Conservation (phyloP, 1,284 basidiomycete species). For the Thecaphora thlaspeos region DNA sequence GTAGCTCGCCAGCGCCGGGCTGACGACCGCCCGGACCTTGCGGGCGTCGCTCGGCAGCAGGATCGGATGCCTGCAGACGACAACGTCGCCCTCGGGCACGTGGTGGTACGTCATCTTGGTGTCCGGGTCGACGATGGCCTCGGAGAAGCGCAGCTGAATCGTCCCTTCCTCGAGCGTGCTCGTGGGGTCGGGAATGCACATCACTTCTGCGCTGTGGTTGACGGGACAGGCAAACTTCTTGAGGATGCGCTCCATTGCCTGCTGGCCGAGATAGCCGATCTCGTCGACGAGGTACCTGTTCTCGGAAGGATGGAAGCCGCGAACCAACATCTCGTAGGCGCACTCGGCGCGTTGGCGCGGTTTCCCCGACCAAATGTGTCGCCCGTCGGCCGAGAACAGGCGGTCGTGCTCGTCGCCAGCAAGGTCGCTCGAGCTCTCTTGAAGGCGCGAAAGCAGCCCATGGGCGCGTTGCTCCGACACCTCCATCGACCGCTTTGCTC, state of each 20-base stretch:
- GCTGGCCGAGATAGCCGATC: conserved; percentile 10
- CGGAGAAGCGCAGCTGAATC: conserved; percentile 44
- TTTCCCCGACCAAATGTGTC: conserved; percentile 31
- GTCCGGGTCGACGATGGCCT: conserved; percentile 24
- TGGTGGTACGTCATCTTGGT: conserved; percentile 9
- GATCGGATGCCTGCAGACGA: conserved; percentile 47
- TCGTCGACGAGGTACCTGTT: conserved; percentile 26
- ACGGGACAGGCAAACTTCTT: conserved; percentile 23
- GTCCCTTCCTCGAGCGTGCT: conserved; percentile 43
- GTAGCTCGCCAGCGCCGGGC: conserved; percentile 21
- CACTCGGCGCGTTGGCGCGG: conserved; percentile 39
- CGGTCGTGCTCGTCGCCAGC: conserved; percentile 17
- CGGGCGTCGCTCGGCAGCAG: conserved; percentile 52
- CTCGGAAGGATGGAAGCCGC: conserved; percentile 35
- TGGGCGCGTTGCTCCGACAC: conserved; percentile 20
- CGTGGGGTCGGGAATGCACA: conserved; percentile 21
- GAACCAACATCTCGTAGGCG: conserved; percentile 45
- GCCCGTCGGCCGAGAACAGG: conserved; percentile 15
- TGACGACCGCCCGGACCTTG: conserved; percentile 38
- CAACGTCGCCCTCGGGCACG: conserved; percentile 37
- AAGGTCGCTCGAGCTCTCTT: background rate
- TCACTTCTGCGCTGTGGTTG: conserved; percentile 18
- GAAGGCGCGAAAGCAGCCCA: conserved; percentile 7
- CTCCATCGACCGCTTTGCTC: conserved; percentile 19
- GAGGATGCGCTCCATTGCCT: conserved; percentile 21